Conservation (phyloP, 169 alveolate species). For the Plasmodium reichenowi region DNA sequence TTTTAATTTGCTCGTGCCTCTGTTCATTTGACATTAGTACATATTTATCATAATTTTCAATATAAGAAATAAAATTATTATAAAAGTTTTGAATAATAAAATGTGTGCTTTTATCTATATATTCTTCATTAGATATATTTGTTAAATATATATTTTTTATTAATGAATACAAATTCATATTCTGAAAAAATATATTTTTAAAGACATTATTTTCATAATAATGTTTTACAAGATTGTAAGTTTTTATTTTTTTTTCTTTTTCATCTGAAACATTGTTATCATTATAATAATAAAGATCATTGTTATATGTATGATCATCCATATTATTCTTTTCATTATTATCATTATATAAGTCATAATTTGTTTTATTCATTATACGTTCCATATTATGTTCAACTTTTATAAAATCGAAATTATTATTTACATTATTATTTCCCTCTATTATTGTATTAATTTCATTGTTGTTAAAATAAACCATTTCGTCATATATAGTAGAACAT, state of each 20-base stretch:
- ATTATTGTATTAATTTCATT: constrained; percentile 33
- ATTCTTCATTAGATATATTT: constrained; percentile 6
- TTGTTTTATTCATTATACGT: background rate
- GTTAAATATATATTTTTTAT: constrained; percentile 29
- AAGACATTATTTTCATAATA: constrained; percentile 36
- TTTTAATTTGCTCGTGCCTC: background rate
- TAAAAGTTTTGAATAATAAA: constrained; percentile 15
- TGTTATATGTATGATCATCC: background rate
- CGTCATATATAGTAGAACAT: constrained; percentile 19
- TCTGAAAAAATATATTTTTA: constrained; percentile 32
- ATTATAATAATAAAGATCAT: background rate
- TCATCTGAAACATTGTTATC: background rate
- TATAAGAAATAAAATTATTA: constrained; percentile 22
- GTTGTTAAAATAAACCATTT: constrained; percentile 32
- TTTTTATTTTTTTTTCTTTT: background rate
- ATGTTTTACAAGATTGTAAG: constrained; percentile 16
- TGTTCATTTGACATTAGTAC: too few species aligned
- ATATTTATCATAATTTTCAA: constrained; percentile 7
- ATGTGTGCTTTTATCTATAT: constrained; percentile 15
- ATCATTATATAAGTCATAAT: background rate
- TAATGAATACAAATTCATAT: constrained; percentile 49
- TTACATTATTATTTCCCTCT: constrained; percentile 7
- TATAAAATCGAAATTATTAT: constrained; percentile 17
- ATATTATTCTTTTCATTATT: background rate
- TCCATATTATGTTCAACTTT: background rate